Base-by-base conservation (phyloP, 768 basidiomycete genomes). In the Cystobasidium ongulense region DNA sequence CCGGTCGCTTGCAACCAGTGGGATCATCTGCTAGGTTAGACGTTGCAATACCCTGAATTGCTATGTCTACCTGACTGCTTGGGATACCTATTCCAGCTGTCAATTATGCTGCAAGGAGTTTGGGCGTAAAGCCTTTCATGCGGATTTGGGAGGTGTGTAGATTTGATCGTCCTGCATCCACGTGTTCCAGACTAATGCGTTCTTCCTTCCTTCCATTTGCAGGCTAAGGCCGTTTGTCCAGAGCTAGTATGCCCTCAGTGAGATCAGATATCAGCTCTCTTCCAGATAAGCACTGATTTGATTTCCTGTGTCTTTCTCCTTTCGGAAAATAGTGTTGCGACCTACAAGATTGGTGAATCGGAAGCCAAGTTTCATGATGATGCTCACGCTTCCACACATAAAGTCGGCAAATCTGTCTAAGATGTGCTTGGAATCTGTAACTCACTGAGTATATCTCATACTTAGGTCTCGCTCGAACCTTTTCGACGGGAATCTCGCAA, bases 351-450 rank as follows among this genome's bases (percentile, higher is more conserved):
- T 76, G 92, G 92, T 5, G 90, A 90, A 66, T 82, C 82, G 54
- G 89, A 93, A 80, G 91, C 95, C 21, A 88, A 88, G 0, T 96
- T 97, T 80, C 91, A 90, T 89, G 87, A 90, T n/a, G 85, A 92
- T 76, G 87, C 92, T 15, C 88, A 95, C 80, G 88, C 89, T 0
- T 84, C 85, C 72, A 95, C 92, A 21, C 93, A 99, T 83, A 99
- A 99, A 86, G 93, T 91, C 43, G 23, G 80, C 25, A n/a, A 17
- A 59, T 27, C 25, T 11, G 11, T 13, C 29, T n/a, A n/a, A 54
- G 52, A 5, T n/a, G 5, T 63, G 4, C 23, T 15, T 13, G 23
- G 11, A 10, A 59, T 29, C 13, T 35, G 57, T 29, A 59, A 4
- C 25, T 59, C 5, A 15, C 23, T 13, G 33, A 5, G 11, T 15